Percentiles rank a stretch among this genome's conserved stretches.
phyloP scores from a whole-genome alignment of 1,284 basidiomycete species.

The Melampsora medusae region DNA sequence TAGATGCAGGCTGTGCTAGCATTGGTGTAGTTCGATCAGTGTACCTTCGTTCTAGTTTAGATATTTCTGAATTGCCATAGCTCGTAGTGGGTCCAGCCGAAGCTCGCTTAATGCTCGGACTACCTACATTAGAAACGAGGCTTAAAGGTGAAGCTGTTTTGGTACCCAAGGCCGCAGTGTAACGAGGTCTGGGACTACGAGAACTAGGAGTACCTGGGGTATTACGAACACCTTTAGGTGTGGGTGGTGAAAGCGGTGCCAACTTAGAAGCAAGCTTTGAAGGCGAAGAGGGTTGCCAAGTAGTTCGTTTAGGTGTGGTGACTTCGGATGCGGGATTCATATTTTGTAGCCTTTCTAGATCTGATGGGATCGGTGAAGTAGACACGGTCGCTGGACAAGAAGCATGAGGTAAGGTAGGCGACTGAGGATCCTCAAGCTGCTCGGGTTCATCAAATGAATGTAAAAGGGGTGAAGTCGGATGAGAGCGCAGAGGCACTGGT shows the following conservation, averaged over 20 bases:
- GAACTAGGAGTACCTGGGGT: constrained; percentile 28
- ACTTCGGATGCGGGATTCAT: not conserved
- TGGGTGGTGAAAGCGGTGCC: constrained; percentile 6
- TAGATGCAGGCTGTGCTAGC: not conserved
- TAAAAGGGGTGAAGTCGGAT: not conserved
- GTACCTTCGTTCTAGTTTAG: not conserved
- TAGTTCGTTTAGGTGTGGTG: not conserved
- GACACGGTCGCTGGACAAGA: not conserved
- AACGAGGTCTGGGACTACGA: constrained; percentile 27
- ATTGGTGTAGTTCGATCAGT: not conserved
- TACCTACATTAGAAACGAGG: not conserved
- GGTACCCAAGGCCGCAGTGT: constrained; percentile 24
- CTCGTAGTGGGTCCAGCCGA: not conserved
- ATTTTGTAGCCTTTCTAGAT: not conserved
- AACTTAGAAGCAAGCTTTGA: constrained; percentile 38
- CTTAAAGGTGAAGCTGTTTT: constrained; percentile 12
- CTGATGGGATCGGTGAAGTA: not conserved
- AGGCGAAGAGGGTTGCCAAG: constrained; percentile 33
- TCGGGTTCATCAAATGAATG: not conserved
- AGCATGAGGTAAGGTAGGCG: not conserved
- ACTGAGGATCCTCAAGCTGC: not conserved
- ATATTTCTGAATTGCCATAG: not conserved
- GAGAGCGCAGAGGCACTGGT: not conserved
- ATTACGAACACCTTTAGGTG: constrained; percentile 1
- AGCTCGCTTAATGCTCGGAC: not conserved